These are phyloP conservation scores for Metschnikowia chrysomelidarum DNA, from an alignment of 805 yeast species.

Conservation along the genomic window DNA sequence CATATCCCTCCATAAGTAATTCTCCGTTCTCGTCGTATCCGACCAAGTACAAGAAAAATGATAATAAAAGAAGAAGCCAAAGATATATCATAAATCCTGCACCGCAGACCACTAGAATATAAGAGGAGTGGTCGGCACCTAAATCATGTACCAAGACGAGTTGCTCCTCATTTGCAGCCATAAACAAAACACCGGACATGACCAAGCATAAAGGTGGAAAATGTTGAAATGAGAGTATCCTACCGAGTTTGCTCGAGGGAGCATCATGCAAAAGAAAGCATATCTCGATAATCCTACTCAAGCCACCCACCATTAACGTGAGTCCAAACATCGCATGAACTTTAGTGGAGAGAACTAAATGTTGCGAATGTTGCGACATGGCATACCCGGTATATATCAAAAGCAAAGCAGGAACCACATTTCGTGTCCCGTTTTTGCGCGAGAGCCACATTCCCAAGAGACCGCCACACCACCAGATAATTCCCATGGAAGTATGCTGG, in stretches of 20 bases:
- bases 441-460: conserved; percentile 77
- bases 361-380: conserved; percentile 87
- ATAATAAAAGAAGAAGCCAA: conserved; percentile 61
- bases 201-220: conserved; percentile 80
- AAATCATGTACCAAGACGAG: conserved; percentile 63
- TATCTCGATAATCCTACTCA: conserved; percentile 73
- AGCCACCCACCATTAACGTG: conserved; percentile 76
- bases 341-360: conserved; percentile 72
- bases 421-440: conserved; percentile 42
- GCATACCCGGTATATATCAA: conserved; percentile 91
- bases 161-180: conserved; percentile 94
- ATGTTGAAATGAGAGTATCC: conserved; percentile 73
- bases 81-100: conserved; percentile 71
- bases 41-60: conserved; percentile 50
- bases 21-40: conserved; percentile 44
- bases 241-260: conserved; percentile 37
- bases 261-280: conserved; percentile 70
- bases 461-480: conserved; percentile 96
- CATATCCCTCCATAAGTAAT: conserved; percentile 18
- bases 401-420: conserved; percentile 73
- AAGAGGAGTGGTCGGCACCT: conserved; percentile 84
- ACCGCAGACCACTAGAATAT: conserved; percentile 65
- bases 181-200: conserved; percentile 76
- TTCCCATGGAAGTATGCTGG: conserved; percentile 96
- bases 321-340: conserved; percentile 87